phyloP scores from a whole-genome alignment of 768 basidiomycete genomes.

The Calocybe indica region DNA sequence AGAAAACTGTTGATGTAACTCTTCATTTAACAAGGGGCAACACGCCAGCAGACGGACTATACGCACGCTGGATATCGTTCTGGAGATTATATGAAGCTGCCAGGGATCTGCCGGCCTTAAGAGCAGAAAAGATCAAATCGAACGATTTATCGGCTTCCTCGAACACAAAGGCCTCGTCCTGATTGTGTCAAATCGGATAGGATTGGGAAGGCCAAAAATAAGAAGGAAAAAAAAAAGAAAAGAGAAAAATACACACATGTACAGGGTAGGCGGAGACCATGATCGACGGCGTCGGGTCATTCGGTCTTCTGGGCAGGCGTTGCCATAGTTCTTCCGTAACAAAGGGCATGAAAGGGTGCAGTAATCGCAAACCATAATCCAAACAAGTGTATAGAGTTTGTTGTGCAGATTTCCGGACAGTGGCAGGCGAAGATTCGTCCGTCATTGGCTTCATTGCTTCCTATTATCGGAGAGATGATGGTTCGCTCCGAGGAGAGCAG shows the following conservation, averaged over 20 bases:
- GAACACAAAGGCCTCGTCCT: constrained; percentile 61
- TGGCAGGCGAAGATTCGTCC: constrained; percentile 61
- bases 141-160: constrained; percentile 78
- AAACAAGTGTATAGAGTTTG: constrained; percentile 95
- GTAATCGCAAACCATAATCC: constrained; percentile 80
- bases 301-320: constrained; percentile 79
- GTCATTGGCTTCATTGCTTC: constrained; percentile 99
- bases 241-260: constrained; percentile 43
- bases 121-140: constrained; percentile 73
- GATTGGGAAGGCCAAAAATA: background rate
- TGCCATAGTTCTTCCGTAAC: constrained; percentile 99
- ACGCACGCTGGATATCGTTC: constrained; percentile 73
- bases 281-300: constrained; percentile 80
- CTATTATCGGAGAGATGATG: constrained; percentile 39
- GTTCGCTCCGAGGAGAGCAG: background rate
- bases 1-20: constrained; percentile 50
- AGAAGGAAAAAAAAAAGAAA: background rate
- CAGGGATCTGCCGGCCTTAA: constrained; percentile 78
- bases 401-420: constrained; percentile 76
- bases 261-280: constrained; percentile 86
- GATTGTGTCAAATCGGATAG: background rate
- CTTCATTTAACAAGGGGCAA: background rate
- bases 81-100: constrained; percentile 89
- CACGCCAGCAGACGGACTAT: background rate
- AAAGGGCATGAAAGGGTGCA: constrained; percentile 99